Percentiles rank a stretch among this genome's conserved stretches.
Evolutionary conservation across 1,284 basidiomycete species (phyloP).

Genomic region (Ceratobasidium sp.): DNA sequence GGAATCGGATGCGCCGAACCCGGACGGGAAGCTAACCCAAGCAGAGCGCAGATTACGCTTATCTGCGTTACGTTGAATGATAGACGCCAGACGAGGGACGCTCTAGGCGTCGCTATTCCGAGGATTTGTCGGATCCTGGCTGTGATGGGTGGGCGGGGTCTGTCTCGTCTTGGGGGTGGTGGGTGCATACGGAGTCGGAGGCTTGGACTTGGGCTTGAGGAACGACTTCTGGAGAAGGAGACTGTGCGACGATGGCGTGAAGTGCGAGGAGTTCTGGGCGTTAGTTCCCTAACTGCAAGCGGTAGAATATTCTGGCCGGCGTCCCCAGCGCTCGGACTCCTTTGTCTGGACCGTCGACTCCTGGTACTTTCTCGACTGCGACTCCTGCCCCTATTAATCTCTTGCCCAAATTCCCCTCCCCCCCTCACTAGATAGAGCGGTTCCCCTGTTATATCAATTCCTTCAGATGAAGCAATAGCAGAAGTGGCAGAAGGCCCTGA

Average conservation of each 20-base stretch:
- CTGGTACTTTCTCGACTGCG: background rate
- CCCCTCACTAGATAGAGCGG: background rate
- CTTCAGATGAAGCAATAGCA: background rate
- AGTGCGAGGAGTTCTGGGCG: no score
- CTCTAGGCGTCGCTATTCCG: slow-evolving; percentile 23
- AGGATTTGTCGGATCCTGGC: slow-evolving; percentile 20
- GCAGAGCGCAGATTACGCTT: slow-evolving; percentile 6
- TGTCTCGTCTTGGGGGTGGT: background rate
- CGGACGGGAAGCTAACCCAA: slow-evolving; percentile 25
- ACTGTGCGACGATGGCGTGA: background rate
- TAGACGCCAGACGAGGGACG: slow-evolving; percentile 27
- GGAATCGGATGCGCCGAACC: slow-evolving; percentile 18
- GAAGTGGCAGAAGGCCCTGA: background rate
- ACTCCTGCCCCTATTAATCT: slow-evolving; percentile 15
- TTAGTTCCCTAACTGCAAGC: no score
- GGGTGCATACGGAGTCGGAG: background rate
- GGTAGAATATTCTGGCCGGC: no score
- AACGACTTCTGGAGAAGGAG: background rate
- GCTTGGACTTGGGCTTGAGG: background rate
- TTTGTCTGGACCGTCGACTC: background rate
- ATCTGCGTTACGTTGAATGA: slow-evolving; percentile 22
- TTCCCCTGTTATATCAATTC: no score
- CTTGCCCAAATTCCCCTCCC: background rate
- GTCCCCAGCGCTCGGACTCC: background rate
- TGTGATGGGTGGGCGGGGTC: slow-evolving; percentile 29